phyloP scores from a whole-genome alignment of 1,284 basidiomycete genomes.

The Rhodotorula mucilaginosa region DNA sequence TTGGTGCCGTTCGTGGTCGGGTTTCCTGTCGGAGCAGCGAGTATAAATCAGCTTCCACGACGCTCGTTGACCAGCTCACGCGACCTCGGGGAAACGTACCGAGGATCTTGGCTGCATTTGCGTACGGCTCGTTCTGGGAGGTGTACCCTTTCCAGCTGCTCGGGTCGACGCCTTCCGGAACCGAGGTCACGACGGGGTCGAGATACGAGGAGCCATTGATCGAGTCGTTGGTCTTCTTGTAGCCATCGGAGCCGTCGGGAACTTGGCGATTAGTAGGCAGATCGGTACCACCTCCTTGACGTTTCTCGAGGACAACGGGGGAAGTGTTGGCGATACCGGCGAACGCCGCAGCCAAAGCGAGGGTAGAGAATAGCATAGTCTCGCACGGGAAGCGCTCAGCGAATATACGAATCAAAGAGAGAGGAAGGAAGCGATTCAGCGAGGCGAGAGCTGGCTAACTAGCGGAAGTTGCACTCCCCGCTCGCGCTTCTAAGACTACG shows the following conservation, averaged over 20 bases:
- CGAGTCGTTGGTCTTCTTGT: background rate
- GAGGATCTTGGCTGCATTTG: slow-evolving; percentile 5
- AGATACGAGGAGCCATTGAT: slow-evolving; percentile 16
- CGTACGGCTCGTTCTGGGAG: slow-evolving; percentile 18
- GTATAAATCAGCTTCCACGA: background rate
- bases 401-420: background rate
- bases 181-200: slow-evolving; percentile 14
- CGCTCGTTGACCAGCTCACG: too few species aligned
- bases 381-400: too few species aligned
- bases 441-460: too few species aligned
- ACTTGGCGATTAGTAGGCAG: slow-evolving; percentile 13
- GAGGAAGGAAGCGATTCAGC: background rate
- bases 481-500: too few species aligned
- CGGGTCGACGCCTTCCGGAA: slow-evolving; percentile 13
- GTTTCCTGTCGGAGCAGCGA: background rate
- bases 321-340: slow-evolving; percentile 17
- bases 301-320: slow-evolving; percentile 14
- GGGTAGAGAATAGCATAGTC: slow-evolving; percentile 15
- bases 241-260: background rate
- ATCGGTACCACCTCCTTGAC: slow-evolving; percentile 25
- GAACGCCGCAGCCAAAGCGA: slow-evolving; percentile 14
- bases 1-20: slow-evolving; percentile 33
- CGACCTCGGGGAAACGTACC: background rate
- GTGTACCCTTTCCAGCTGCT: slow-evolving; percentile 10
- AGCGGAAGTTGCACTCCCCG: too few species aligned